Base-by-base conservation (phyloP, 805 yeast genomes). In the Barnettozyma salicaria region DNA sequence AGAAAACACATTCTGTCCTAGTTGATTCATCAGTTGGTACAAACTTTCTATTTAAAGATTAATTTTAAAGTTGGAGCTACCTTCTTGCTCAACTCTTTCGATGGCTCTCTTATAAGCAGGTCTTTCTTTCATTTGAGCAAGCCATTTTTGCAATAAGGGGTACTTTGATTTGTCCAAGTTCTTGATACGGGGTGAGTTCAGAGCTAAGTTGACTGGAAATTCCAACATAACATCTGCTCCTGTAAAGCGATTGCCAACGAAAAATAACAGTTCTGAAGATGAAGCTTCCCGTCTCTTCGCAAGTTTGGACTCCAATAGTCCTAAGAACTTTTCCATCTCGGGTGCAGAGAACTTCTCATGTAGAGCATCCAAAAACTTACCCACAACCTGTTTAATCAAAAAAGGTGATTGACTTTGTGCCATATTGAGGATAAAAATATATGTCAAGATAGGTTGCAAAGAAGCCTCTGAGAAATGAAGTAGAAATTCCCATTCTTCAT, bases 401-500 rank as follows among this genome's bases (percentile, higher is more conserved):
- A 69, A 61, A 4, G 81, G 80, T 1, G 73, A 66, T 13, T 51
- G 48, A 6, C 62, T 45, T 4, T 57, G 46, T 40, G 63, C 68
- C 6, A 70, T 71, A 19, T 58, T 58, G 4, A 64, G 53, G 18
- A 59, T 52, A 30, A 66, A 34, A 19, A 58, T 50, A 41, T 61
- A 63, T 55, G 61, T 61, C 36, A 72, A 53, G 7, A 64, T 58
- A 5, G 76, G 74, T 52, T 73, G 78, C 13, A 81, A 52, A 17
- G 83, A 67, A 1, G 78, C 83, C 55, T 82, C 90, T n/a, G 72
- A 54, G 47, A 70, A 76, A 49, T 74, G 75, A 29, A 74, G 56
- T 44, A 60, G 76, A 52, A 71, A 79, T 41, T 70, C 72, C 24
- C 74, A 68, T 27, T 57, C 41, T 14, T 68, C 67, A 31, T 58